phyloP scores from a whole-genome alignment of 257 asterid species.

The Catharanthus roseus region DNA sequence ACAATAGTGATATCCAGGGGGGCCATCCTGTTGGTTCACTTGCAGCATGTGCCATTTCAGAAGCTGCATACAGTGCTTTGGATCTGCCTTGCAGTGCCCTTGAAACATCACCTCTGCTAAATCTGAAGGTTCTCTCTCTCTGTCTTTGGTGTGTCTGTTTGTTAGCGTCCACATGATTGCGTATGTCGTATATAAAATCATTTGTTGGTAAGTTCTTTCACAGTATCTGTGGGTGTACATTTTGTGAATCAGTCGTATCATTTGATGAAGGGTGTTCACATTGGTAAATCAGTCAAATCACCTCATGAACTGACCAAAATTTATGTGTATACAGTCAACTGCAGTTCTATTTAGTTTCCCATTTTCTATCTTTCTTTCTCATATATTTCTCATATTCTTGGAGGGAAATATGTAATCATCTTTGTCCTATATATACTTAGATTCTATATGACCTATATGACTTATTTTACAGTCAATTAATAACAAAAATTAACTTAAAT shows the following conservation, averaged over 20 bases:
- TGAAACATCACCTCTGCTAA: constrained; percentile 79
- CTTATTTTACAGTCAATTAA: too few species aligned
- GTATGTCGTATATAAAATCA: neutral
- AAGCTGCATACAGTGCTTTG: constrained; percentile 94
- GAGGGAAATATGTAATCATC: too few species aligned
- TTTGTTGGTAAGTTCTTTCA: neutral
- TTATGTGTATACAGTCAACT: too few species aligned
- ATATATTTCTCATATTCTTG: too few species aligned
- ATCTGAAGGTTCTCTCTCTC: constrained; percentile 52
- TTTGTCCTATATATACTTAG: too few species aligned
- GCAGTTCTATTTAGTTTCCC: too few species aligned
- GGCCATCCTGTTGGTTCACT: constrained; percentile 91
- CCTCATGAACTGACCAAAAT: neutral
- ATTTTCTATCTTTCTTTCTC: too few species aligned
- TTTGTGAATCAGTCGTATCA: neutral
- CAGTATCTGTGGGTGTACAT: neutral
- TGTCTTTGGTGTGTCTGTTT: constrained; percentile 14
- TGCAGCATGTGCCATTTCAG: constrained; percentile 95
- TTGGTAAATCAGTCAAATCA: neutral
- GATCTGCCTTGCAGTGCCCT: constrained; percentile 91
- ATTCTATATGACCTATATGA: too few species aligned
- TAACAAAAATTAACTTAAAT: too few species aligned
- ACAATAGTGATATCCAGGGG: constrained; percentile 24
- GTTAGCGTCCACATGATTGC: neutral
- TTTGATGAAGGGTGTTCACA: neutral